Conservation (phyloP, 2,329 filamentous ascomycete genomes). For the Botryosphaeria agaves region DNA sequence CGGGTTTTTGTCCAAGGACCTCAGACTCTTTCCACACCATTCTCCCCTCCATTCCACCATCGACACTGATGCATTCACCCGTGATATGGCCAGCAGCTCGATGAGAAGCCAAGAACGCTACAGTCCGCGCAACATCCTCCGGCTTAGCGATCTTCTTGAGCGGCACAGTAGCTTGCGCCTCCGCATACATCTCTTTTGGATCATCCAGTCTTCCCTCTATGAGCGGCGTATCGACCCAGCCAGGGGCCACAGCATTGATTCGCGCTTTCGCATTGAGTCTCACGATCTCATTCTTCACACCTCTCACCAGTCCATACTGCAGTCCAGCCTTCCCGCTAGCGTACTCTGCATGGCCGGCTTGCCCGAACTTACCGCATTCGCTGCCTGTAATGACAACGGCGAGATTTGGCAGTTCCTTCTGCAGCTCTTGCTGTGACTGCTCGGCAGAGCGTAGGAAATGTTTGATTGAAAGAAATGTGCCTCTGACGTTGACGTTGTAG, state of each 20-base stretch:
- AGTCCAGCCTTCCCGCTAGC: conserved; percentile 32
- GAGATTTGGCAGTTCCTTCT: conserved; percentile 28
- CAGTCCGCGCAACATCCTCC: conserved; percentile 29
- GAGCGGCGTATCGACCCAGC: conserved; percentile 29
- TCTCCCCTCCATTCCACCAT: conserved; percentile 33
- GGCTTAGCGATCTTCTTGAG: conserved; percentile 30
- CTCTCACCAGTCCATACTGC: conserved; percentile 34
- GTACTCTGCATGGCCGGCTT: conserved; percentile 33
- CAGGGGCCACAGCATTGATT: conserved; percentile 35
- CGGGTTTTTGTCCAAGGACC: conserved; percentile 7
- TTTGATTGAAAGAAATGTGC: conserved; percentile 38
- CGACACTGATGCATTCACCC: conserved; percentile 34
- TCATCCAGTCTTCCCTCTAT: conserved; percentile 33
- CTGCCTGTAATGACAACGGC: conserved; percentile 35
- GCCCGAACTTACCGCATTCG: conserved; percentile 33
- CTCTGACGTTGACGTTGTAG: conserved; percentile 32
- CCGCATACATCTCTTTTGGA: conserved; percentile 29
- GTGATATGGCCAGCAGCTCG: conserved; percentile 35
- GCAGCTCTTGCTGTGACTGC: conserved; percentile 16
- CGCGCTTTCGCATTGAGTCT: conserved; percentile 31
- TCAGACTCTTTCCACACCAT: conserved; percentile 31
- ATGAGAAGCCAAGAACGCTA: conserved; percentile 32
- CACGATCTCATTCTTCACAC: conserved; percentile 38
- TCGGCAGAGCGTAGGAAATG: conserved; percentile 32
- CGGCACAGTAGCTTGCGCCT: conserved; percentile 31